Evolutionary conservation across 2,329 filamentous ascomycete genomes (phyloP).

Genomic region (Magnaporthiopsis incrustans): DNA sequence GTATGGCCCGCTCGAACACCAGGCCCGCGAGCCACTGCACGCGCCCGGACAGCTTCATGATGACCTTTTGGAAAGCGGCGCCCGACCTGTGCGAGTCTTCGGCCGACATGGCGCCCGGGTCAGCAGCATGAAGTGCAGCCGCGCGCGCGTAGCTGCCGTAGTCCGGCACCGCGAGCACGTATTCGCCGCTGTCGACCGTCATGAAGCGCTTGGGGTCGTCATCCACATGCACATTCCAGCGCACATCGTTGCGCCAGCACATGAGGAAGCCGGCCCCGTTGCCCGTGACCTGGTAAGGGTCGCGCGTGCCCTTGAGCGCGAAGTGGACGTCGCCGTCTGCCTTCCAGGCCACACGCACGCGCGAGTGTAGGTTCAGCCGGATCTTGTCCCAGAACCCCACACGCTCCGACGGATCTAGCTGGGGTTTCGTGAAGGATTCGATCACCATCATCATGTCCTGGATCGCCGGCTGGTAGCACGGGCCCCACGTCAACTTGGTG

Average conservation of each 20-base stretch:
- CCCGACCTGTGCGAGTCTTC: slow-evolving; percentile 61
- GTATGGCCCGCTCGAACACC: slow-evolving; percentile 81
- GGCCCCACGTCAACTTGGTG: slow-evolving; percentile 93
- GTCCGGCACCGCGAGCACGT: slow-evolving; percentile 88
- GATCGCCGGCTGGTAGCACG: slow-evolving; percentile 93
- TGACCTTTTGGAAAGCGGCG: slow-evolving; percentile 92
- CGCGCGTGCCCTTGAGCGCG: slow-evolving; percentile 80
- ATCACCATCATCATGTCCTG: slow-evolving; percentile 99
- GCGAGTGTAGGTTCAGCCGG: slow-evolving; percentile 85
- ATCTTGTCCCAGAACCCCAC: slow-evolving; percentile 99
- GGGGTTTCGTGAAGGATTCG: slow-evolving; percentile 94
- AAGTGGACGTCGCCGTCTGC: slow-evolving; percentile 94
- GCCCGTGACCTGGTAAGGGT: slow-evolving; percentile 89
- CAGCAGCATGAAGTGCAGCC: slow-evolving; percentile 39
- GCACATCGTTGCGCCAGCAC: slow-evolving; percentile 95
- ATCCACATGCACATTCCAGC: slow-evolving; percentile 74
- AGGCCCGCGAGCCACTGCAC: slow-evolving; percentile 88
- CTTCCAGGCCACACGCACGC: slow-evolving; percentile 83
- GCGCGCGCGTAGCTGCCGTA: slow-evolving; percentile 81
- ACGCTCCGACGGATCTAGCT: slow-evolving; percentile 84
- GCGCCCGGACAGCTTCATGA: slow-evolving; percentile 97
- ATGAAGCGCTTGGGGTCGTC: slow-evolving; percentile 90
- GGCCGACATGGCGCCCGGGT: slow-evolving; percentile 52
- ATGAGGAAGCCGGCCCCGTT: slow-evolving; percentile 93
- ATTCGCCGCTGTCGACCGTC: slow-evolving; percentile 92